Evolutionary conservation across 2,329 filamentous ascomycete species (phyloP).

Genomic region (Colletotrichum tropicicola): DNA sequence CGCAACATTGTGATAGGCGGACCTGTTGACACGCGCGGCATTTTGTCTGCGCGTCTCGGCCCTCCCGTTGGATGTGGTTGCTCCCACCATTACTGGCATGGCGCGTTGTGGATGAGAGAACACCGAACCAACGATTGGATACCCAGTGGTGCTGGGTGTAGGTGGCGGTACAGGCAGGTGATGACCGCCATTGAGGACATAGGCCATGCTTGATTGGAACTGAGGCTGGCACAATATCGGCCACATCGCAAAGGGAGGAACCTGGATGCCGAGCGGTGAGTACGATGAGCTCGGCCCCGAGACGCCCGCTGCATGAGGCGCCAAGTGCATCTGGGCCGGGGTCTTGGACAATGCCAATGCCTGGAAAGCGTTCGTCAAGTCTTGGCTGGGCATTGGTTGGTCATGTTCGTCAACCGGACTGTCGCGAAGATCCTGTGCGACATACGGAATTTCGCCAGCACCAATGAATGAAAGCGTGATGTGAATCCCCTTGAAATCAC

Average conservation of each 20-base stretch:
- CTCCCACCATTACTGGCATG: not conserved
- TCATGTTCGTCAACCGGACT: not conserved
- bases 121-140: constrained; percentile 33
- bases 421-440: not conserved
- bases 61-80: constrained; percentile 39
- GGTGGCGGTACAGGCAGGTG: not conserved
- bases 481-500: not conserved
- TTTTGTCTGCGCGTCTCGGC: constrained; percentile 58
- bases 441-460: not conserved
- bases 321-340: not conserved
- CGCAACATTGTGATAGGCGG: constrained; percentile 55
- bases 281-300: not conserved
- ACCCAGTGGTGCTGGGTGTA: not conserved
- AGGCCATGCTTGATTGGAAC: constrained; percentile 38
- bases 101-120: constrained; percentile 28
- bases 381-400: not conserved
- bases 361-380: constrained; percentile 21
- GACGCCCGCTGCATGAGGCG: not conserved
- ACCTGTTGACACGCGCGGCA: constrained; percentile 54
- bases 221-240: constrained; percentile 44
- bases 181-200: constrained; percentile 36
- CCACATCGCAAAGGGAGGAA: constrained; percentile 40
- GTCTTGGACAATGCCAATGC: constrained; percentile 10
- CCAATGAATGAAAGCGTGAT: constrained; percentile 17
- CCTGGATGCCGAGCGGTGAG: constrained; percentile 30